Percentiles rank a stretch among this genome's conserved stretches.
phyloP scores from a whole-genome alignment of 1,139 yeast species.

The Debaryomycetaceae sp. region DNA sequence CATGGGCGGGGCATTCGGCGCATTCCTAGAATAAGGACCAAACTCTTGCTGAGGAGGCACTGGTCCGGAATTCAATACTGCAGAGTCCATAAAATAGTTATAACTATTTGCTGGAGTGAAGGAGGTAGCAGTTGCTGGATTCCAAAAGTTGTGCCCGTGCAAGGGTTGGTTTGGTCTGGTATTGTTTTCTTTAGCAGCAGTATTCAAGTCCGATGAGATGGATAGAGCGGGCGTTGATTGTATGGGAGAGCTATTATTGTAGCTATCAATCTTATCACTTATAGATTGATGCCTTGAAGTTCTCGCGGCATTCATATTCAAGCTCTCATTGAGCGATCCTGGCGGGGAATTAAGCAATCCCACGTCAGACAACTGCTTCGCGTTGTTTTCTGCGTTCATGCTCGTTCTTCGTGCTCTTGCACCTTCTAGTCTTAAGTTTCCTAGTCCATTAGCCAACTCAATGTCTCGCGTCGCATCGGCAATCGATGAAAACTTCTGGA shows the following conservation, averaged over 20 bases:
- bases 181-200: constrained; percentile 6
- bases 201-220: constrained; percentile 25
- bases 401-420: constrained; percentile 46
- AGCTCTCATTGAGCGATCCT: constrained; percentile 50
- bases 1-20: constrained; percentile 23
- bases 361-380: constrained; percentile 17
- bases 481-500: constrained; percentile 68
- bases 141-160: constrained; percentile 50
- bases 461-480: constrained; percentile 80
- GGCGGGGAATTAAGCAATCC: constrained; percentile 33
- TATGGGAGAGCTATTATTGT: constrained; percentile 50
- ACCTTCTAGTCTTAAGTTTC: constrained; percentile 28
- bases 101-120: constrained; percentile 45
- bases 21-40: constrained; percentile 12
- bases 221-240: constrained; percentile 43
- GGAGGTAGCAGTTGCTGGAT: constrained; percentile 59
- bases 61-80: constrained; percentile 8
- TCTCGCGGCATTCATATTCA: constrained; percentile 39
- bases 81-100: constrained; percentile 27
- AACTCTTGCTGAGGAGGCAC: constrained; percentile 16
- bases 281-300: constrained; percentile 55
- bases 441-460: constrained; percentile 41
- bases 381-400: constrained; percentile 24
- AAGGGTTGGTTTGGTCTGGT: constrained; percentile 6
- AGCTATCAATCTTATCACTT: constrained; percentile 62